Base-by-base conservation (phyloP, 2,329 filamentous ascomycete species). In the Aspergillus sp. region DNA sequence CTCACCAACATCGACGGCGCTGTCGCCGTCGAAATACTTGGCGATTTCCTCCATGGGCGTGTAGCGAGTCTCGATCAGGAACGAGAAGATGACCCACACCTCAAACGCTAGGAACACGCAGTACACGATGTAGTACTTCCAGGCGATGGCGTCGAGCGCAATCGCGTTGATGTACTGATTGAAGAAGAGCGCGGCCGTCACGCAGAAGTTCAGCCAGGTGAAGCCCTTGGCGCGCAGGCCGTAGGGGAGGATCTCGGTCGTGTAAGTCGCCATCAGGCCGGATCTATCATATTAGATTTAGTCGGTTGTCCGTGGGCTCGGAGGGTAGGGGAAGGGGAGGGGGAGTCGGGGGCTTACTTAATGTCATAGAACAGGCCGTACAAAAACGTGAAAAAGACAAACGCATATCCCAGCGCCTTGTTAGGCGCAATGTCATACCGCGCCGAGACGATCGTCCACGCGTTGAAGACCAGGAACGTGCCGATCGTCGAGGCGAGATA, bases 221-320 rank as follows among this genome's bases (percentile, higher is more conserved):
- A 76, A 62, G 44, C 75, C 75, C 64, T 76, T 76, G 51, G 73
- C 72, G 54, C 76, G 73, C 49, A 77, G 69, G 56, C 68, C 68
- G 68, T 72, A 77, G 6, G 74, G 74, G 54, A 76, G 59, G 55
- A 78, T 76, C 57, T 78, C 76, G 55, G 71, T 68, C 14, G 71
- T 69, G 61, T 78, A 71, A 3, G 60, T 58, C 17, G 62, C 60
- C 19, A 67, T 55, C 20, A 70, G 56, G 22, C 64, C 35, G 35
- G 35, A 38, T 38, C 35, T 38, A 8, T 10, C 7, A 8, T 3
- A 17, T 7, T 22, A 38, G 4, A 38, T 8, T n/a, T 38, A 17
- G 35, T 36, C 35, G 1, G 35, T n/a, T n/a, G 35, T 36, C 11
- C 6, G 13, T n/a, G 11, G 13, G 35, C 2, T 62, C 9, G 56